Evolutionary conservation across 2,329 filamentous ascomycete species (phyloP).

Genomic region (Zymoseptoria tritici): DNA sequence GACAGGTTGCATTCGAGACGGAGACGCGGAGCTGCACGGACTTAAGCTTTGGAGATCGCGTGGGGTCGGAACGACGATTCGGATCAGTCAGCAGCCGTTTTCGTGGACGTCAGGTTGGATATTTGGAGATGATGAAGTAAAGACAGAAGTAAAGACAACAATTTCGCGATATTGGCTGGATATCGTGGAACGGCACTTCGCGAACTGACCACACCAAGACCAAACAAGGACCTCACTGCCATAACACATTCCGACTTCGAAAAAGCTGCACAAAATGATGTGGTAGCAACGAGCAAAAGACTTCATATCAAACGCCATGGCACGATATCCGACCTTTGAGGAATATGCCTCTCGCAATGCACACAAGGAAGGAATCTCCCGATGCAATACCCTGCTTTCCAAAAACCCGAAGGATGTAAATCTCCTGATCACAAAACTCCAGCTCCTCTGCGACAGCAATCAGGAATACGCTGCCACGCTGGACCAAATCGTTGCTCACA

Average conservation of each 20-base stretch:
- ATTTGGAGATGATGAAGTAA: not conserved
- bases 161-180: not conserved
- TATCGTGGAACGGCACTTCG: too few species aligned
- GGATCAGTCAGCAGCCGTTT: not conserved
- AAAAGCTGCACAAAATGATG: not conserved
- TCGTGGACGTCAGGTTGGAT: not conserved
- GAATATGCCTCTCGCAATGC: slow-evolving; percentile 25
- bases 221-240: too few species aligned
- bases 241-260: too few species aligned
- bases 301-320: slow-evolving; percentile 18
- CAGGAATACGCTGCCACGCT: slow-evolving; percentile 18
- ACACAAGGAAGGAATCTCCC: slow-evolving; percentile 26
- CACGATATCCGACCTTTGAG: slow-evolving; percentile 28
- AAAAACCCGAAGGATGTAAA: slow-evolving; percentile 24
- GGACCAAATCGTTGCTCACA: slow-evolving; percentile 17
- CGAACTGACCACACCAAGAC: too few species aligned
- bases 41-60: not conserved
- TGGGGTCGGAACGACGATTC: not conserved
- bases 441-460: slow-evolving; percentile 19
- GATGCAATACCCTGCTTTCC: slow-evolving; percentile 27
- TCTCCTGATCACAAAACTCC: slow-evolving; percentile 27
- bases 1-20: not conserved
- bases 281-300: not conserved
- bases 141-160: not conserved
- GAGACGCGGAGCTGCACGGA: not conserved